Base-by-base conservation (phyloP, 495 filamentous ascomycete species). In the Margaritispora aquatica region DNA sequence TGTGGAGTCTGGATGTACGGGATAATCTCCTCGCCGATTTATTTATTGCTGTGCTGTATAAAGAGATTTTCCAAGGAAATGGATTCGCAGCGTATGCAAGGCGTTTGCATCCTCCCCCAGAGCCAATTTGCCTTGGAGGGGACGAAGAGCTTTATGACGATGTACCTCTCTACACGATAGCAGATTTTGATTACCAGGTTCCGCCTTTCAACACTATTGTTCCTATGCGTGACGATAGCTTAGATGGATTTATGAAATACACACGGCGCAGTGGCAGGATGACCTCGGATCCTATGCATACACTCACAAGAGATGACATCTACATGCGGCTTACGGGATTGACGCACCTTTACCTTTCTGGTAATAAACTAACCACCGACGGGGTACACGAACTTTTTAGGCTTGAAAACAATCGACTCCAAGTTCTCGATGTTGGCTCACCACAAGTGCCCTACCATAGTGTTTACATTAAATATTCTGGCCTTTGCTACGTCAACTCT, bases 1-100 rank as follows among this genome's bases (percentile, higher is more conserved):
- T 67, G 8, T 67, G 61, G 61, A 59, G 62, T 26, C 51, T 67
- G 20, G 65, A 67, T 53, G 10, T 67, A 1, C n/a, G 55, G 9
- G 57, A 63, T 22, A 67, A 67, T 34, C 23, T 53, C 1, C 52
- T 67, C 26, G 60, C 55, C 2, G 62, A 64, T 59, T 9, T 22
- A 0, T 24, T 34, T 2, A 49, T 64, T 34, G 29, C 52, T 11
- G 22, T 11, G 11, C 1, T 64, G 4, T 13, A 58, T 7, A 17
- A 38, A 21, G 4, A 50, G 24, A 11, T 22, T n/a, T n/a, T n/a
- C n/a, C n/a, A n/a, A n/a, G n/a, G n/a, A n/a, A n/a, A n/a, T 23
- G 24, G 20, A 24, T 4, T 50, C 3, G 47, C 47, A 10, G 20
- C 47, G 13, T 11, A 5, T n/a, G 24, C n/a, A n/a, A n/a, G n/a